Percentiles rank a stretch among this genome's conserved stretches.
Evolutionary conservation across 2,329 filamentous ascomycete genomes (phyloP).

Genomic region (Acrocalymma vagum): DNA sequence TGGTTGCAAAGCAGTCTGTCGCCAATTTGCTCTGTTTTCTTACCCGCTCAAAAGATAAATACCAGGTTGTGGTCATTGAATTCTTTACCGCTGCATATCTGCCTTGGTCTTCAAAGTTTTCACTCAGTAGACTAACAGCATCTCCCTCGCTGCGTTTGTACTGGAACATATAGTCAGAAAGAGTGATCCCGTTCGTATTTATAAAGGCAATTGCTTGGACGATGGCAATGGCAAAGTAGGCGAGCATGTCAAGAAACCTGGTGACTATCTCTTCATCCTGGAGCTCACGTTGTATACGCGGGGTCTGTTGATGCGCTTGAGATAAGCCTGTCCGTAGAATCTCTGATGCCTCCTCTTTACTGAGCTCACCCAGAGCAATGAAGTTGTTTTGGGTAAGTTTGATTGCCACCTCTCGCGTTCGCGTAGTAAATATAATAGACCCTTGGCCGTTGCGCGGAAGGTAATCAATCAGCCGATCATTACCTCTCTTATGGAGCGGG

Average conservation of each 20-base stretch:
- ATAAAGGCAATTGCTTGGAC: too few relatives aligned
- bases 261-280: conserved; percentile 9
- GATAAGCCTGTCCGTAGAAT: conserved; percentile 10
- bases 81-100: conserved; percentile 40
- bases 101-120: conserved; percentile 43
- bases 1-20: conserved; percentile 41
- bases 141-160: conserved; percentile 32
- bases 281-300: too few relatives aligned
- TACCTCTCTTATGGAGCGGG: background rate
- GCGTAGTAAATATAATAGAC: conserved; percentile 42
- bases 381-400: conserved; percentile 17
- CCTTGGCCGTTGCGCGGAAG: conserved; percentile 40
- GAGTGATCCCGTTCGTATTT: conserved; percentile 23
- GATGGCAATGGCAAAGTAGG: conserved; percentile 17
- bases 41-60: conserved; percentile 21
- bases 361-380: conserved; percentile 24
- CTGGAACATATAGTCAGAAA: conserved; percentile 12
- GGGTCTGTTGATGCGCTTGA: conserved; percentile 2
- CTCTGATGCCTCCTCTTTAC: conserved; percentile 14
- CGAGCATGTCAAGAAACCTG: conserved; percentile 37
- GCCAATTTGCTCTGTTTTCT: conserved; percentile 31
- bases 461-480: conserved; percentile 24
- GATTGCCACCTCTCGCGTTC: conserved; percentile 9
- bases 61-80: conserved; percentile 47
- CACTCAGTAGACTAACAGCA: conserved; percentile 34